Percentiles rank a stretch among this genome's conserved stretches.
Evolutionary conservation across 768 basidiomycete genomes (phyloP).

Genomic region (Rhizopogon rudus): DNA sequence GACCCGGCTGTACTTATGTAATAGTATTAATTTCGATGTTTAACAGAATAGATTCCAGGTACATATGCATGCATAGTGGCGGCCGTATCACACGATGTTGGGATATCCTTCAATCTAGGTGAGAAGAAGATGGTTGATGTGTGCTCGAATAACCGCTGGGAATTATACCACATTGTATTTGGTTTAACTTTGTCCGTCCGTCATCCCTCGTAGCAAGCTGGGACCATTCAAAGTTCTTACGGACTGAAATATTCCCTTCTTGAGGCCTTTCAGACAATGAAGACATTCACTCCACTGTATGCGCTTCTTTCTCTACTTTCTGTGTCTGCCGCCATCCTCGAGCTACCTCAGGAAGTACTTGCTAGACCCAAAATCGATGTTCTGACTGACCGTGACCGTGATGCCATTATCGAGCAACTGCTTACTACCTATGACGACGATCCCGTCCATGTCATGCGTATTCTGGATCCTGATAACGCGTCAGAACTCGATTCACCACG

Average conservation of each 20-base stretch:
- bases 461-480: constrained; percentile 10
- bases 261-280: background rate
- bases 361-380: background rate
- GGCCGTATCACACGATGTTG: too few relatives aligned
- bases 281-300: background rate
- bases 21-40: too few relatives aligned
- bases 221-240: background rate
- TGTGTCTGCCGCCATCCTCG: background rate
- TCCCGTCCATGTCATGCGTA: constrained; percentile 11
- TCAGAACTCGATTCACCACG: constrained; percentile 14
- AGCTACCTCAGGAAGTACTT: background rate
- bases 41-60: too few relatives aligned
- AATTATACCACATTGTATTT: background rate
- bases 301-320: background rate
- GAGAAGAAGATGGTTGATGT: too few relatives aligned
- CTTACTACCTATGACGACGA: constrained; percentile 11
- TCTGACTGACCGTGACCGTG: background rate
- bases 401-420: constrained; percentile 2
- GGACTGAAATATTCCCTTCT: background rate
- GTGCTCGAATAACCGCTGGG: too few relatives aligned
- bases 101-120: too few relatives aligned
- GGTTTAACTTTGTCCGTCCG: background rate
- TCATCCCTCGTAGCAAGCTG: background rate
- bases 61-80: too few relatives aligned
- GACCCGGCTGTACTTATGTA: too few relatives aligned